Conservation (phyloP, 805 yeast species). For the Komagataella pastoris region DNA sequence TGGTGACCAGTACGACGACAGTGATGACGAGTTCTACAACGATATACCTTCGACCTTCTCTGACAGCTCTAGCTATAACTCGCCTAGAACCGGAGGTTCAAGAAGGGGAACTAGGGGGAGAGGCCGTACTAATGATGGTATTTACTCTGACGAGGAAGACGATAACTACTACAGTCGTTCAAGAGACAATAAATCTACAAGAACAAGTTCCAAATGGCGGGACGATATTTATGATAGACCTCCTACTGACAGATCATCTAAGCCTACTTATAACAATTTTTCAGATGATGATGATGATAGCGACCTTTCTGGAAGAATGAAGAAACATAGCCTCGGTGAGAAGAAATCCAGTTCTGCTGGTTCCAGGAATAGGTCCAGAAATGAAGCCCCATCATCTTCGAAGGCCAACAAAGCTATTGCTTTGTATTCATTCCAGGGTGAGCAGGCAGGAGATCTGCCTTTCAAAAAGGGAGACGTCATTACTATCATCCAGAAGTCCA, state of each 20-base stretch:
- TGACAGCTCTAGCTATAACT: conserved; percentile 18
- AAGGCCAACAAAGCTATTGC: conserved; percentile 78
- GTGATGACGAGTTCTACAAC: conserved; percentile 55
- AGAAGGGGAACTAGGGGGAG: conserved; percentile 6
- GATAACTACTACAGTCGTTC: conserved; percentile 6
- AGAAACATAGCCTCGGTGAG: not conserved
- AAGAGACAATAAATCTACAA: conserved; percentile 9
- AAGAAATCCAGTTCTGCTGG: conserved; percentile 6
- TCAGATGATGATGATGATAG: conserved; percentile 4
- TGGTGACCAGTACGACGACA: conserved; percentile 30
- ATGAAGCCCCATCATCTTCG: conserved; percentile 12
- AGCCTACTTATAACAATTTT: not conserved
- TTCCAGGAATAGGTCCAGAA: not conserved
- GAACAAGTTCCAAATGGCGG: conserved; percentile 51
- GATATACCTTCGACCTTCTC: conserved; percentile 65
- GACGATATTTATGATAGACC: conserved; percentile 68
- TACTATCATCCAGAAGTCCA: conserved; percentile 73
- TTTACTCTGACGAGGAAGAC: conserved; percentile 25
- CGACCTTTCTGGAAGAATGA: not conserved
- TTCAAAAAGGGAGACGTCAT: conserved; percentile 93
- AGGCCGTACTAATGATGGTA: conserved; percentile 12
- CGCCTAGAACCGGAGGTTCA: conserved; percentile 13
- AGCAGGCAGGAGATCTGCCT: conserved; percentile 84
- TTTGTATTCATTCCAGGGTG: conserved; percentile 77
- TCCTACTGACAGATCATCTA: conserved; percentile 14